Evolutionary conservation across 2,329 filamentous ascomycete genomes (phyloP), one percentile per base, ranked within the genome.

Genomic region (Aspergillus felis): DNA sequence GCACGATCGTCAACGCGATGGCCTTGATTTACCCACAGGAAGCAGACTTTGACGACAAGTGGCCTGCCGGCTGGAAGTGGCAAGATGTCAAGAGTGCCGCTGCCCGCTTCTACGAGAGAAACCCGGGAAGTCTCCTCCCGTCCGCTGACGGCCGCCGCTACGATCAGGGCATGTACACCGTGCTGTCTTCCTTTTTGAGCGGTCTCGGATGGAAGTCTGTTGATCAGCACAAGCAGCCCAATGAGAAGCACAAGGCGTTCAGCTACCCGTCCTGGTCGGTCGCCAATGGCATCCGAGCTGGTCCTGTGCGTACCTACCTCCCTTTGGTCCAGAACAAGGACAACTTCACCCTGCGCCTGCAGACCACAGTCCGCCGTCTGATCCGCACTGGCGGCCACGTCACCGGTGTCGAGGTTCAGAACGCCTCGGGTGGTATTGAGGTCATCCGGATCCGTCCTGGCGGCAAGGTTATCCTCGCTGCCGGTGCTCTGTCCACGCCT

Each of bases 261-360:
- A 80, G 81, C 42, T 82, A 84, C 71, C 84, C 84, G 22, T 81
- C 83, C 20, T 89, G 84, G 76, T 87, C 89, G 84, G 88, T 84
- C 67, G 76, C 76, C 2, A 75, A 84, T 52, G 87, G 85, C 52
- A 84, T 89, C 68, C 79, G 88, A 57, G 84, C 84, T 42, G 88
- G 88, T 1, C 87, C 88, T 5, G 77, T 90, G 69, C 84, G 84
- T 3, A 88, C 88, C 0, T 91, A 91, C 66, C 82, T 91, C 1
- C 84, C 86, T 3, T 79, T 81, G 27, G 86, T 86, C 0, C 78
- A 79, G 50, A 74, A 75, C 25, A 79, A 84, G 57, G 73, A 76
- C 48, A 88, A 90, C 75, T 91, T 91, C 74, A 80, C 83, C 55
- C 76, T 91, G 41, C 85, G 84, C 79, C 82, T 82, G 25, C 84